Percentiles rank a stretch among this genome's conserved stretches.
phyloP scores from a whole-genome alignment of 2,329 filamentous ascomycete species.

The Dryadomyces quercivorus region DNA sequence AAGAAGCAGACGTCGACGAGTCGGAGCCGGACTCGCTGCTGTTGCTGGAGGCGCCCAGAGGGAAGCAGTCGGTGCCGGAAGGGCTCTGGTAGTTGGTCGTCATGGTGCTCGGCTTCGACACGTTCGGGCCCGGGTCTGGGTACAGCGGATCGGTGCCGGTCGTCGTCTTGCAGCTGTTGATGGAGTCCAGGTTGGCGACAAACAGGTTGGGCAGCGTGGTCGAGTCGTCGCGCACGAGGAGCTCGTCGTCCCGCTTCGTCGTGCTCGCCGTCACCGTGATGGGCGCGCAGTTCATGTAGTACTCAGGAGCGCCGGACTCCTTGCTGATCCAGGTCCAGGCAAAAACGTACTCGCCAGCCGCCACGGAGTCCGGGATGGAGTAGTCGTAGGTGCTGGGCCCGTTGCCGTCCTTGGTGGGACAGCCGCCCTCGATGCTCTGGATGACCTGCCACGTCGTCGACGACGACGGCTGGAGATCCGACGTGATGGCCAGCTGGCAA shows the following conservation, averaged over 20 bases:
- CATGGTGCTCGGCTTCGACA: constrained; percentile 14
- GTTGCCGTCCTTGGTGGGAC: constrained; percentile 15
- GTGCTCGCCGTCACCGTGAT: constrained; percentile 31
- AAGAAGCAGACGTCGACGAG: not conserved
- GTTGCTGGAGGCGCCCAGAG: constrained; percentile 4
- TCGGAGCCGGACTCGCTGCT: not conserved
- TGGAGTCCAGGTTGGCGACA: constrained; percentile 34
- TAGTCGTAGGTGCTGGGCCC: constrained; percentile 16
- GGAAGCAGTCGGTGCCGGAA: constrained; percentile 11
- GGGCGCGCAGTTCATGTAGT: constrained; percentile 57
- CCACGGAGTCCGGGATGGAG: constrained; percentile 15
- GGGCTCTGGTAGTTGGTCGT: constrained; percentile 9
- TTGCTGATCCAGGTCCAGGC: constrained; percentile 53
- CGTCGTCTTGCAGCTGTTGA: constrained; percentile 18
- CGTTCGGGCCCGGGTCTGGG: constrained; percentile 15
- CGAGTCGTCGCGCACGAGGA: constrained; percentile 11
- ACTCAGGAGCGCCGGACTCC: constrained; percentile 45
- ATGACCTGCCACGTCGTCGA: constrained; percentile 18
- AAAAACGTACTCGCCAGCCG: constrained; percentile 33
- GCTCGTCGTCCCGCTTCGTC: constrained; percentile 8
- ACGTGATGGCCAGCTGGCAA: constrained; percentile 19
- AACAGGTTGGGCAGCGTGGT: constrained; percentile 43
- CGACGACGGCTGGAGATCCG: constrained; percentile 12
- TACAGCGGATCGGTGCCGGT: constrained; percentile 14
- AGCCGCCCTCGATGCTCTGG: constrained; percentile 20